phyloP scores from a whole-genome alignment of 108 stramenopile genomes.

The Pseudonitzschia delicatissima region DNA sequence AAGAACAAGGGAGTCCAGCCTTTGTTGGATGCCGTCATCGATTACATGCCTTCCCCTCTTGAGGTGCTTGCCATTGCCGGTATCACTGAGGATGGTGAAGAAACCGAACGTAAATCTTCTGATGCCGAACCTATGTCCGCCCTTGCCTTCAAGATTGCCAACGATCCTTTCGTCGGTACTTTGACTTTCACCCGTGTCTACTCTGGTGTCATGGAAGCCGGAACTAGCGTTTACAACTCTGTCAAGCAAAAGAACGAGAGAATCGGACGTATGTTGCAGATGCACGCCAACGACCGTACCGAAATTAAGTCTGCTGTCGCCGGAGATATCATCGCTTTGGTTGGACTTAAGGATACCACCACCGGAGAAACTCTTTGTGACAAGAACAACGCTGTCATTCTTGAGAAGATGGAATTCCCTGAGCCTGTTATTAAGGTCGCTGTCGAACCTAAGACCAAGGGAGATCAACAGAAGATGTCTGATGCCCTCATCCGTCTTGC shows the following conservation, averaged over 20 bases:
- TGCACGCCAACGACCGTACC: conserved; percentile 96
- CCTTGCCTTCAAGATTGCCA: conserved; percentile 97
- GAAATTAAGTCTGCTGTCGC: conserved; percentile 91
- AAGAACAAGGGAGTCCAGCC: conserved; percentile 99
- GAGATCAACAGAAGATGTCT: conserved; percentile 92
- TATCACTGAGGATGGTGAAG: conserved; percentile 69
- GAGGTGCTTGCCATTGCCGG: conserved; percentile 96
- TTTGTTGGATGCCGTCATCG: conserved; percentile 95
- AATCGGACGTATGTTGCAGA: conserved; percentile 96
- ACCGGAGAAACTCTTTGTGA: conserved; percentile 97
- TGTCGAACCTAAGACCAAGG: conserved; percentile 94
- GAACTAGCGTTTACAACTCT: conserved; percentile 92
- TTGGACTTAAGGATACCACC: conserved; percentile 94
- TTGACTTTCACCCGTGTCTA: conserved; percentile 96
- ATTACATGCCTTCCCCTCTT: conserved; percentile 96
- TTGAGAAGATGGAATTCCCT: conserved; percentile 99
- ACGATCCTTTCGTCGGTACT: conserved; percentile 93
- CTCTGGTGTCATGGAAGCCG: conserved; percentile 91
- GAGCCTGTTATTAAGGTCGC: conserved; percentile 98
- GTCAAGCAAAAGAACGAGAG: conserved; percentile 98
- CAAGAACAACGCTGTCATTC: conserved; percentile 74
- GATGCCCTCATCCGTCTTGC: conserved; percentile 94
- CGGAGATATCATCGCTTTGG: conserved; percentile 95
- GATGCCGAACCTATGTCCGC: conserved; percentile 93
- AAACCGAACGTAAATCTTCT: conserved; percentile 60